These are phyloP conservation scores for Oxyria digyna DNA, from an alignment of 148 eudicot genomes.

Conservation along the genomic window DNA sequence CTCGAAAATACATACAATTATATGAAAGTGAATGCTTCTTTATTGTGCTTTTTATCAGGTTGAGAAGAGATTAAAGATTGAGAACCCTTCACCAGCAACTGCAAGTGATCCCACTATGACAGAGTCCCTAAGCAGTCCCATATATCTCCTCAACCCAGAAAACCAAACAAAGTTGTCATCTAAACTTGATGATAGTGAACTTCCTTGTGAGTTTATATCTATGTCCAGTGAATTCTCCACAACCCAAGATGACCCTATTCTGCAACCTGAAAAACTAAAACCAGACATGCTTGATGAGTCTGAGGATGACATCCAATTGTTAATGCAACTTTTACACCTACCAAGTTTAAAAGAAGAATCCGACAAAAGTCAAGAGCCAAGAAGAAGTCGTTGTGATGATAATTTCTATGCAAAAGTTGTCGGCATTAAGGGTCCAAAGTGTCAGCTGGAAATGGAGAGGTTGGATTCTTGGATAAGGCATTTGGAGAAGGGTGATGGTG, in stretches of 20 bases:
- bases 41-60: conserved; percentile 20
- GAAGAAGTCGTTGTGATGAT: conserved; percentile 23
- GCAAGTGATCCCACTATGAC: conserved; percentile 5
- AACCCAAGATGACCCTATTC: conserved; percentile 26
- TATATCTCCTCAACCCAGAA: conserved; percentile 29
- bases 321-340: conserved; percentile 49
- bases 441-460: conserved; percentile 50
- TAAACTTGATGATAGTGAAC: conserved; percentile 34
- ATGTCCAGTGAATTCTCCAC: conserved; percentile 34
- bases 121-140: conserved; percentile 48
- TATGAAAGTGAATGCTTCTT: background rate
- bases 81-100: conserved; percentile 17
- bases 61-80: conserved; percentile 73
- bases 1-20: too few species aligned
- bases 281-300: conserved; percentile 4
- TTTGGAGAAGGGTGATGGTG: conserved; percentile 19
- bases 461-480: conserved; percentile 68
- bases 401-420: conserved; percentile 61
- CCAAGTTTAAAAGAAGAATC: conserved; percentile 21
- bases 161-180: conserved; percentile 19
- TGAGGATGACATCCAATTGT: conserved; percentile 38
- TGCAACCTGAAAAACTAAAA: conserved; percentile 11
- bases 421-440: conserved; percentile 64
- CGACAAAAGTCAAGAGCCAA: background rate
- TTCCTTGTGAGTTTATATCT: conserved; percentile 50